These are phyloP conservation scores for Colletotrichum sp. DNA, from an alignment of 2,329 filamentous ascomycete species.

Conservation along the genomic window DNA sequence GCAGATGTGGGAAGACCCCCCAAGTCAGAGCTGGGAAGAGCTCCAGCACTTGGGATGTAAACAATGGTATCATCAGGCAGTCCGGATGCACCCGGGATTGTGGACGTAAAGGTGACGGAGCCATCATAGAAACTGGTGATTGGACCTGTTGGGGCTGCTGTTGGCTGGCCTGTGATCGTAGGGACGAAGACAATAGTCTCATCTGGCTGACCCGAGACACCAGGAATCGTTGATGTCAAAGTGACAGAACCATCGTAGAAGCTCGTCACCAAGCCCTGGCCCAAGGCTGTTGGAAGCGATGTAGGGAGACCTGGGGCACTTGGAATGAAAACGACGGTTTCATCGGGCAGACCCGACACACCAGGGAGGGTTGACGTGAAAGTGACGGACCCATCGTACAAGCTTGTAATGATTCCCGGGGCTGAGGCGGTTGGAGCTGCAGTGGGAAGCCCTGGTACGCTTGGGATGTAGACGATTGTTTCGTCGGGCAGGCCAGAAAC, in stretches of 20 bases:
- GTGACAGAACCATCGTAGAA: conserved; percentile 3
- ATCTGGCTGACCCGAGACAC: neutral
- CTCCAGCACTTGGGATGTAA: neutral
- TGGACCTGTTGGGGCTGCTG: neutral
- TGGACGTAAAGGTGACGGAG: neutral
- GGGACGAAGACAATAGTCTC: neutral
- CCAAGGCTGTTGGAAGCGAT: neutral
- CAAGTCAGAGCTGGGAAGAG: neutral
- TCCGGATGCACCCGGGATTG: neutral
- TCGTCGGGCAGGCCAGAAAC: neutral
- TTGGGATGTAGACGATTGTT: neutral
- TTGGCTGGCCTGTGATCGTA: neutral
- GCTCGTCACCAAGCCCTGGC: conserved; percentile 3
- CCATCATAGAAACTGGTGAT: neutral
- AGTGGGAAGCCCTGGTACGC: neutral
- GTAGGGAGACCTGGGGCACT: neutral
- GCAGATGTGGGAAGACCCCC: neutral
- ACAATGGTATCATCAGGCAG: neutral
- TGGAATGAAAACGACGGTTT: neutral
- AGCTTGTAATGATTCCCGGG: neutral
- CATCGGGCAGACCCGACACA: neutral
- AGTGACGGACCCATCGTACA: neutral
- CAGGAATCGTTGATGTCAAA: neutral
- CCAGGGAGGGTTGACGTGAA: neutral
- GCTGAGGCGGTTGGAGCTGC: neutral